Base-by-base conservation (phyloP, 2,329 filamentous ascomycete species). In the Cordyceps javanica region DNA sequence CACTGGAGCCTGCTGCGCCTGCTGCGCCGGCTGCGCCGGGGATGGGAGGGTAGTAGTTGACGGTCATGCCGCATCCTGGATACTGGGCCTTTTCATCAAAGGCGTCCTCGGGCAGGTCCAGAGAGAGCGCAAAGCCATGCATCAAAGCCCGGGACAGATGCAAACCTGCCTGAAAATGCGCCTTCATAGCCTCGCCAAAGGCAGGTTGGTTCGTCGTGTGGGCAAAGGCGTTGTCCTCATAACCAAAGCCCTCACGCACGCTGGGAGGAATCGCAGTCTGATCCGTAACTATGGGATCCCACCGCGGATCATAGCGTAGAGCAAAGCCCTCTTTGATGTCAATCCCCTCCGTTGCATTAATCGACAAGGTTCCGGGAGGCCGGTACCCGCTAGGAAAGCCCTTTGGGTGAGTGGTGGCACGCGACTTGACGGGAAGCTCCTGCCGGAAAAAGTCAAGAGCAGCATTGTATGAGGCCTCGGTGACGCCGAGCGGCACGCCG, bases 71-170 rank as follows among this genome's bases (percentile, higher is more conserved):
- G 8, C 72, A 73, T 34, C 75, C 81, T 0, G 82, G 82, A 61
- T 80, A 76, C 0, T 73, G 77, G 19, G 78, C 76, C 55, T 82
- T 77, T 3, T 69, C 68, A 60, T 85, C 81, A 63, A 85, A 85
- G 56, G 79, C 78, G 34, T 75, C 64, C 62, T 86, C 82, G 0
- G 76, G 72, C 3, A 85, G 69, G 11, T 75, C 74, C 2, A 86
- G 71, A 5, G 77, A 77, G 3, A 86, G 70, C 0, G 82, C 82
- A 62, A 86, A 83, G 7, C 76, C 69, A 5, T 72, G 70, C 2
- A 81, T 75, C 32, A 86, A 65, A 36, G 72, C 74, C 23, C 82
- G 73, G 1, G 81, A 77, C 1, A 86, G 70, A 0, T 62, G 69
- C 11, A 86, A 70, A 38, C 78, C 79, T 7, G 72, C 67, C 21